Evolutionary conservation across 208 protist genomes (phyloP).

Genomic region (Tritrichomonas musculus): DNA sequence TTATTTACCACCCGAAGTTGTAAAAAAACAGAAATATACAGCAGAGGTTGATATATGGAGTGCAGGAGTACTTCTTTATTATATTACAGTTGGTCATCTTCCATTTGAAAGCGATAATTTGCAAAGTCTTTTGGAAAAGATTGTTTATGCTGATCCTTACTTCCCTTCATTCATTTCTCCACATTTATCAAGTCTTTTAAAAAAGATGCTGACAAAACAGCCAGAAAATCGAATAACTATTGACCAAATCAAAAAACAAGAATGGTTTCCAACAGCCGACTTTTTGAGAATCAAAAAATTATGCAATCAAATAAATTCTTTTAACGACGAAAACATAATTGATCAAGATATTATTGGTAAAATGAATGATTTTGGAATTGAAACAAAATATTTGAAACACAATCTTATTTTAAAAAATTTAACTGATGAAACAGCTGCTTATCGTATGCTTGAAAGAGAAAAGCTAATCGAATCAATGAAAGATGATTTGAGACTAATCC

Average conservation of each 20-base stretch:
- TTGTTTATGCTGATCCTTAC: not conserved
- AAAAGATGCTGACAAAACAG: not conserved
- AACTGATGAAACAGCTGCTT: not conserved
- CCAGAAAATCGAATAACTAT: not conserved
- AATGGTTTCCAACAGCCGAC: not conserved
- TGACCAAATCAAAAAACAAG: not conserved
- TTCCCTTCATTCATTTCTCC: not conserved
- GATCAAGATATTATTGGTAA: not conserved
- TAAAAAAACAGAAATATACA: conserved; percentile 28
- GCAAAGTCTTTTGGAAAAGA: not conserved
- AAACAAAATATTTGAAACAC: not conserved
- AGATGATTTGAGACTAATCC: too few species aligned
- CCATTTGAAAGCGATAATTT: not conserved
- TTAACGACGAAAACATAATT: too few species aligned
- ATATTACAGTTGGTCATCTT: not conserved
- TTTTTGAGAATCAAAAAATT: not conserved
- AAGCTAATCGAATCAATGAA: not conserved
- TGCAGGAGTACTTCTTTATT: not conserved
- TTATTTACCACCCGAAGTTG: conserved; percentile 36
- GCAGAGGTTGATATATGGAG: not conserved
- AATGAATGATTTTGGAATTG: not conserved
- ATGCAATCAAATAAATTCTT: not conserved
- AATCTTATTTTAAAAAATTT: not conserved
- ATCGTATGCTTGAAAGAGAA: not conserved
- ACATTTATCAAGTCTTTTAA: not conserved